Percentiles rank a stretch among this genome's conserved stretches.
These are phyloP conservation scores for Penicillium mononematosum DNA, from an alignment of 495 filamentous ascomycete species.

Conservation along the genomic window DNA sequence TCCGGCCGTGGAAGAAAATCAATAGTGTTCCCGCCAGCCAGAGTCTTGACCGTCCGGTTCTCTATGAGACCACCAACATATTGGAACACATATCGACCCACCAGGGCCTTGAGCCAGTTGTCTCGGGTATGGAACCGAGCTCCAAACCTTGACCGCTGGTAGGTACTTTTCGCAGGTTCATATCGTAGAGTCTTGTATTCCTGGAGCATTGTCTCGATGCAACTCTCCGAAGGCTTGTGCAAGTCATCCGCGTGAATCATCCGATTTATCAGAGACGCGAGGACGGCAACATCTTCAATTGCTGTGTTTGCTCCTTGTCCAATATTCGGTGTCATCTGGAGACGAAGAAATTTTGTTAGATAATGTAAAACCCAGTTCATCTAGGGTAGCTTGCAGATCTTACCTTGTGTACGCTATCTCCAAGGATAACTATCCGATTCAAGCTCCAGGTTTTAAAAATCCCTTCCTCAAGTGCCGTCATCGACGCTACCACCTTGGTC, in stretches of 20 bases:
- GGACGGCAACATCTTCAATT: conserved; percentile 12
- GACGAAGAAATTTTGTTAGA: background rate
- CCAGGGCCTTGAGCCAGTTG: background rate
- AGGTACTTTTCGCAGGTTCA: conserved; percentile 4
- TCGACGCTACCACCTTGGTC: conserved; percentile 8
- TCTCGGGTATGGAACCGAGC: conserved; percentile 5
- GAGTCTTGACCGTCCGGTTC: background rate
- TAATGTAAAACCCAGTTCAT: background rate
- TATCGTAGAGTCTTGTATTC: background rate
- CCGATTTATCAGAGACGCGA: conserved; percentile 3
- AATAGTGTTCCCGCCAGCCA: background rate
- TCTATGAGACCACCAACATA: background rate
- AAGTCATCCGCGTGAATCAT: background rate
- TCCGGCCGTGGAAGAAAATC: conserved; percentile 1
- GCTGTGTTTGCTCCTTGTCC: conserved; percentile 18
- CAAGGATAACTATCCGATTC: conserved; percentile 15
- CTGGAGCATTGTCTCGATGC: conserved; percentile 2
- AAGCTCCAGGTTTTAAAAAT: conserved; percentile 13
- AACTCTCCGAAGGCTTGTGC: background rate
- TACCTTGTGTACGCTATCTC: conserved; percentile 21
- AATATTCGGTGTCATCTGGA: conserved; percentile 12
- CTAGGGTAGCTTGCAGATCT: background rate
- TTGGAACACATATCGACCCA: conserved; percentile 3
- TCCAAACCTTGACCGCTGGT: conserved; percentile 3
- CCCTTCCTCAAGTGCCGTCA: conserved; percentile 17